A percentile compares a stretch with the other conserved stretches of the same genome.
Conservation (phyloP, 169 alveolate species). For the Perkinsus olseni region DNA sequence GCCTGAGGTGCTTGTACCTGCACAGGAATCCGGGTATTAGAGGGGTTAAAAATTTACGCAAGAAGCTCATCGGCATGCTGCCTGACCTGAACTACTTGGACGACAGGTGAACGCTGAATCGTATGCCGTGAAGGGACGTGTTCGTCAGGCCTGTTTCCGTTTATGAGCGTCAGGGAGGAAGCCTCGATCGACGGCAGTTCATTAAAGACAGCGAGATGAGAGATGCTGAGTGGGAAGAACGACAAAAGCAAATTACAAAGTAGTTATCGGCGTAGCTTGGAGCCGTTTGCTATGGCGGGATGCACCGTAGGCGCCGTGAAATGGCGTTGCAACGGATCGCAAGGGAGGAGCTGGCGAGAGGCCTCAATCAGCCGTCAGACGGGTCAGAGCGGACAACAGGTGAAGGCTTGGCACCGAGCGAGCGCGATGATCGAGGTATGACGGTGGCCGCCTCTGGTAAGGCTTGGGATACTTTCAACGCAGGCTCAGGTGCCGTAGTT, state of each 20-base stretch:
- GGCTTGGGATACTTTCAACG: not conserved
- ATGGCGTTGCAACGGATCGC: not conserved
- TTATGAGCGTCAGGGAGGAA: not conserved
- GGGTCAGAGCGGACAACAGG: not conserved
- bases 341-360: not conserved
- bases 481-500: not conserved
- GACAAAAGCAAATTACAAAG: not conserved
- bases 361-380: not conserved
- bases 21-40: not conserved
- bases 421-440: not conserved
- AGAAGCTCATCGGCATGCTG: not conserved
- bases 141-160: not conserved
- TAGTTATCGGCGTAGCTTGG: not conserved
- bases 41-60: not conserved
- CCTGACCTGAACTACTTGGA: not conserved
- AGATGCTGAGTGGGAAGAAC: not conserved
- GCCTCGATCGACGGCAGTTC: not conserved
- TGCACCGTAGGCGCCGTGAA: not conserved
- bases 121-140: not conserved
- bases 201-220: not conserved
- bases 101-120: not conserved
- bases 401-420: not conserved
- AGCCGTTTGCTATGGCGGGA: not conserved
- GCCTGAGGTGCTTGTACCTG: not conserved
- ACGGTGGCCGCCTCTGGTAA: not conserved